Percentiles rank a stretch among this genome's conserved stretches.
Conservation (phyloP, 2,329 filamentous ascomycete genomes). For the Rhinocladiella similis region DNA sequence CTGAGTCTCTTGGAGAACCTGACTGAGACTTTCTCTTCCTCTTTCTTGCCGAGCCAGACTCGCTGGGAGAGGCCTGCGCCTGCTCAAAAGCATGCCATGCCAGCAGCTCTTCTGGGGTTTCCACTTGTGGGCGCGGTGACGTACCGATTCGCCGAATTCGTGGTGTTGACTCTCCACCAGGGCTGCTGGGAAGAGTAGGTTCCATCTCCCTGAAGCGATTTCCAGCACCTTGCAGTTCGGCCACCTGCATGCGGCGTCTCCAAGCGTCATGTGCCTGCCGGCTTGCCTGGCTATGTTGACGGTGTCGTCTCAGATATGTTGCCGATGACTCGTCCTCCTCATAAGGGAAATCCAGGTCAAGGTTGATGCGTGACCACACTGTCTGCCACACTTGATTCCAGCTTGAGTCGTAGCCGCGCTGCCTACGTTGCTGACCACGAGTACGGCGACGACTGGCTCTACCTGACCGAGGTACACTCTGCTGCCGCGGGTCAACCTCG, state of each 20-base stretch:
- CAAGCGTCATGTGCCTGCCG: slow-evolving; percentile 67
- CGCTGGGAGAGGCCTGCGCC: slow-evolving; percentile 68
- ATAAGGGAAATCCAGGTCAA: slow-evolving; percentile 84
- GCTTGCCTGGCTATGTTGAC: slow-evolving; percentile 49
- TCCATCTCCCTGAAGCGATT: slow-evolving; percentile 71
- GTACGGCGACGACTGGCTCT: slow-evolving; percentile 51
- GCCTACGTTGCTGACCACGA: slow-evolving; percentile 45
- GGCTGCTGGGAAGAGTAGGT: slow-evolving; percentile 49
- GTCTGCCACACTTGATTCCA: slow-evolving; percentile 85
- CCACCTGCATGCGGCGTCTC: slow-evolving; percentile 81
- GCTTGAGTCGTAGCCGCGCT: slow-evolving; percentile 52
- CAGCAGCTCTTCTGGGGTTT: slow-evolving; percentile 75
- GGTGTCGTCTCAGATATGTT: slow-evolving; percentile 57
- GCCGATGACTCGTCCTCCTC: slow-evolving; percentile 66
- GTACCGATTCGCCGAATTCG: slow-evolving; percentile 41
- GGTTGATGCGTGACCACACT: slow-evolving; percentile 74
- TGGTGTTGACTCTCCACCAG: slow-evolving; percentile 33
- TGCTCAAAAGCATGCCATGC: slow-evolving; percentile 92
- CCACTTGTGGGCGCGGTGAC: slow-evolving; percentile 55
- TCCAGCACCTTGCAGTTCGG: slow-evolving; percentile 70
- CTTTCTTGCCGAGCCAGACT: slow-evolving; percentile 46
- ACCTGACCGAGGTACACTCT: slow-evolving; percentile 33
- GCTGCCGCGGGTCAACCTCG: slow-evolving; percentile 40
- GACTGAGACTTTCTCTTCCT: slow-evolving; percentile 80
- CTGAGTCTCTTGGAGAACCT: slow-evolving; percentile 67